Evolutionary conservation across 139 green algal genomes (phyloP).

Genomic region (Chlamydomonas sp.): DNA sequence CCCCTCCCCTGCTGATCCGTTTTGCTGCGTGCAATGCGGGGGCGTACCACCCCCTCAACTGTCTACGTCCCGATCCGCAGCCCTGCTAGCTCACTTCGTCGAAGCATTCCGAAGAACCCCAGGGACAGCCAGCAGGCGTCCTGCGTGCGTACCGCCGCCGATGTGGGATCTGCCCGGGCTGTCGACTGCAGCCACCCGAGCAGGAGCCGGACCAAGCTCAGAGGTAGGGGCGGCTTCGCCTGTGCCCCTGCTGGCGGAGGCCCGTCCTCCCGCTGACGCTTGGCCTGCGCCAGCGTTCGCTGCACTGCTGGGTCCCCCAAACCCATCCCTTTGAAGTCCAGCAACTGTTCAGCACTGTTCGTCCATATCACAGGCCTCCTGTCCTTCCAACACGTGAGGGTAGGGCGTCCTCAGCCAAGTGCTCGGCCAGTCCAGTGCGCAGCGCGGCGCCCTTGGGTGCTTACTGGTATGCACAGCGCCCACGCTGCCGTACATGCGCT

Average conservation of each 20-base stretch:
- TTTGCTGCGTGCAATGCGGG: background rate
- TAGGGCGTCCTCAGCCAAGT: too few species aligned
- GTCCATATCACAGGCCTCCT: too few species aligned
- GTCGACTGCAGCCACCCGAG: background rate
- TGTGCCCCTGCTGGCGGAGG: background rate
- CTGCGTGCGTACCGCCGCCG: background rate
- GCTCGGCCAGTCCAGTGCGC: too few species aligned
- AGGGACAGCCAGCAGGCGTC: background rate
- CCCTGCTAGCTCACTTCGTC: background rate
- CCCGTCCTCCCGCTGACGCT: background rate
- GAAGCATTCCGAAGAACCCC: slow-evolving; percentile 14
- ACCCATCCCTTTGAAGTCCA: too few species aligned
- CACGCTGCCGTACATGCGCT: too few species aligned
- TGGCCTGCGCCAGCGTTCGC: background rate
- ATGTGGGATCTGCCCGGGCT: too few species aligned
- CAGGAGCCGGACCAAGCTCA: background rate
- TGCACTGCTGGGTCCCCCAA: background rate
- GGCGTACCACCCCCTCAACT: too few species aligned
- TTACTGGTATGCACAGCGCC: too few species aligned
- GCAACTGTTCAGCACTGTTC: too few species aligned
- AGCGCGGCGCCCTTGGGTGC: too few species aligned
- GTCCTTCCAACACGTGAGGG: too few species aligned
- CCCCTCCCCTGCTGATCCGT: background rate
- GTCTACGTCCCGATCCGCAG: background rate
- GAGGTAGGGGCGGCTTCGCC: background rate